Base-by-base conservation (phyloP, 2,329 filamentous ascomycete genomes). In the Fusarium palustre region DNA sequence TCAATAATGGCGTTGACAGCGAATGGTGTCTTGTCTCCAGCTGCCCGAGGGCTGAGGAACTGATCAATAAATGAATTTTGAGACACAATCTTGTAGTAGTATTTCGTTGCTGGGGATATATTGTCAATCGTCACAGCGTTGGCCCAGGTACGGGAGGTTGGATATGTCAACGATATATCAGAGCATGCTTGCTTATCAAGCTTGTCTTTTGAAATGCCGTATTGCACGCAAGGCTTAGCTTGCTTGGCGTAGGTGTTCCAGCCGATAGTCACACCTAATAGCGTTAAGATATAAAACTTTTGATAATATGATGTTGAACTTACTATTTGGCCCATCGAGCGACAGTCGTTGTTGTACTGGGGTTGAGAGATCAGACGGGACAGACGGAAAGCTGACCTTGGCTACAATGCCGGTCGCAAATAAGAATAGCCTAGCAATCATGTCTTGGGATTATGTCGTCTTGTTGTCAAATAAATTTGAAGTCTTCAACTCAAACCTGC, bases 221-320 rank as follows among this genome's bases (percentile, higher is more conserved):
- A 66, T 13, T 67, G 25, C 1, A 66, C 63, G 8, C 64, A 66
- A 3, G 63, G 31, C 0, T 57, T 67, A 1, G 10, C 13, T 48
- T 66, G 64, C 11, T 66, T 50, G n/a, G 56, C 57, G 7, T 66
- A 66, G 3, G 64, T 66, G 9, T 66, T 66, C 64, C 64, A 66
- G 1, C 64, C 63, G 5, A 66, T 34, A 0, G 64, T 66, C 0
- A 67, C 41, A 41, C 63, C 63, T 66, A n/a, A 1, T 7, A 8
- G 0, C 1, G 10, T 11, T 12, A 5, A 2, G 11, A 12, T 20
- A n/a, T 12, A 20, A 3, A 0, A 38, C 36, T 1, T 0, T 25
- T 25, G 5, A 25, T 25, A 25, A 25, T 25, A 6, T 25, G 11
- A 20, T 20, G n/a, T 20, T 38, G 10, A 2, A 38, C 36, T 0